These are phyloP conservation scores for Aspergillus melleus DNA, from an alignment of 2,329 filamentous ascomycete species.

Conservation along the genomic window DNA sequence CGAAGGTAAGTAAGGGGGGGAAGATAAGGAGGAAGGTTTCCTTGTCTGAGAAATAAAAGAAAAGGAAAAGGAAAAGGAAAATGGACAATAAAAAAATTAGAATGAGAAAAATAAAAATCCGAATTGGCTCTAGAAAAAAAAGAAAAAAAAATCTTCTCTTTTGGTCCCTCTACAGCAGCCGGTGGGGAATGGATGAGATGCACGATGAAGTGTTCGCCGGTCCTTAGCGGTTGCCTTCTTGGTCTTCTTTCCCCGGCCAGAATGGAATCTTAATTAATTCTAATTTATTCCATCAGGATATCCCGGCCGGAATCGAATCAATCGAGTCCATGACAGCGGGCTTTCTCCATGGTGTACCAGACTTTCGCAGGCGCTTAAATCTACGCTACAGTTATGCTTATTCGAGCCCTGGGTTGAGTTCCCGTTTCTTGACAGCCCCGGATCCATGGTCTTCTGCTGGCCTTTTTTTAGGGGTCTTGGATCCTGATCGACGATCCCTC, in stretches of 20 bases:
- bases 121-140: neutral
- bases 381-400: slow-evolving; percentile 29
- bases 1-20: slow-evolving; percentile 1
- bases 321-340: slow-evolving; percentile 17
- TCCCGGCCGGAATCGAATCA: slow-evolving; percentile 3
- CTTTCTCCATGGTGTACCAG: slow-evolving; percentile 25
- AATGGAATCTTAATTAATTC: neutral
- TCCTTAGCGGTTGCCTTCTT: slow-evolving; percentile 17
- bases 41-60: neutral
- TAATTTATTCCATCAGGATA: neutral
- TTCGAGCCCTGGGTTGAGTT: slow-evolving; percentile 17
- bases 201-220: slow-evolving; percentile 25
- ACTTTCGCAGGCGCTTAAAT: slow-evolving; percentile 22
- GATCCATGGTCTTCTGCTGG: slow-evolving; percentile 11
- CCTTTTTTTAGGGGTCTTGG: neutral
- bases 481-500: neutral
- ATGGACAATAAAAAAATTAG: neutral
- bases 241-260: neutral
- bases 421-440: slow-evolving; percentile 3
- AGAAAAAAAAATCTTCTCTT: slow-evolving; percentile 1
- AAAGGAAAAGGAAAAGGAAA: neutral
- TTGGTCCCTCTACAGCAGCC: slow-evolving; percentile 13
- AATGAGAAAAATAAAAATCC: neutral
- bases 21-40: neutral
- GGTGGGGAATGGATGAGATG: slow-evolving; percentile 17